Conservation (phyloP, 1,284 basidiomycete species). For the Marasmius fiardii region DNA sequence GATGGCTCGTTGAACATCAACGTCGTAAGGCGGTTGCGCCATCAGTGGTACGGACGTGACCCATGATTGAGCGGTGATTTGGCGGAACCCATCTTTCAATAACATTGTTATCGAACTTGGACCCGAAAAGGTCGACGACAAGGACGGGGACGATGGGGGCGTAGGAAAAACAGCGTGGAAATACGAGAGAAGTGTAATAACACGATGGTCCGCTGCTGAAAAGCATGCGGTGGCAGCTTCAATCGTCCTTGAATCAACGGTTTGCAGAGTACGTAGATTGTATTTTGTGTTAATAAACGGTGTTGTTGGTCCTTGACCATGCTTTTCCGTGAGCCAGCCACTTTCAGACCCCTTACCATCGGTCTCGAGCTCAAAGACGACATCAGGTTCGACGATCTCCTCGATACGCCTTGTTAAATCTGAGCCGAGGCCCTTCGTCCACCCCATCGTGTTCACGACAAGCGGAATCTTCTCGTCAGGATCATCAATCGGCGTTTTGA, state of each 20-base stretch:
- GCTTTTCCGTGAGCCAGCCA: constrained; percentile 16
- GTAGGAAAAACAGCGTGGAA: constrained; percentile 64
- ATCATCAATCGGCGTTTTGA: constrained; percentile 47
- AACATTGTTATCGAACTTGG: background rate
- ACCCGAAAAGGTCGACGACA: background rate
- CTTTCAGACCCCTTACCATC: constrained; percentile 22
- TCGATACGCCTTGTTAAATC: constrained; percentile 77
- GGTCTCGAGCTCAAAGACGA: constrained; percentile 65
- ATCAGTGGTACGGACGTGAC: constrained; percentile 68
- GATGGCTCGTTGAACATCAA: constrained; percentile 53
- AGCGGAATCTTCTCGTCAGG: constrained; percentile 59
- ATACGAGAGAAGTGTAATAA: constrained; percentile 76
- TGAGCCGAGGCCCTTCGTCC: constrained; percentile 91
- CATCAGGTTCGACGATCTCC: constrained; percentile 58
- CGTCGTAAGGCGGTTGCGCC: constrained; percentile 64
- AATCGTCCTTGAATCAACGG: constrained; percentile 27
- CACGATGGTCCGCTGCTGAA: constrained; percentile 73
- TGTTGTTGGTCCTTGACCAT: background rate
- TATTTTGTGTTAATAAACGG: constrained; percentile 7
- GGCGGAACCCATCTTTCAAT: constrained; percentile 16
- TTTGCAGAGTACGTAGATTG: constrained; percentile 26
- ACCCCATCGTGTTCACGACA: constrained; percentile 95
- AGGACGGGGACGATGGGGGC: background rate
- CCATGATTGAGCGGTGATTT: constrained; percentile 53
- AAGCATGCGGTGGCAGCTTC: constrained; percentile 40